Conservation (phyloP, 345 rosid genomes). For the Linum lewisii region DNA sequence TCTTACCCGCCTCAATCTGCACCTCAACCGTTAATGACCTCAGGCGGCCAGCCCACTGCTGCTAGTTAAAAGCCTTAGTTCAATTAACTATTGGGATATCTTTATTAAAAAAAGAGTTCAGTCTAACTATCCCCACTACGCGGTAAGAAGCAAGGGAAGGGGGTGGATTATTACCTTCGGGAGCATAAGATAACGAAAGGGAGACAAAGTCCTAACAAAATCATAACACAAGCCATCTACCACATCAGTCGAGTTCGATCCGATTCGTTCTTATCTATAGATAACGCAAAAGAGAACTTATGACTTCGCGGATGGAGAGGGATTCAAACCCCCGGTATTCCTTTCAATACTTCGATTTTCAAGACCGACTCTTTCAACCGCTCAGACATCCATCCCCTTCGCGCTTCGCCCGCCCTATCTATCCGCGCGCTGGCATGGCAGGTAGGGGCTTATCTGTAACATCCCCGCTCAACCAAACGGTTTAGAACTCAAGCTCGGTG, state of each 20-base stretch:
- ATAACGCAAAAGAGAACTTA: conserved; percentile 3
- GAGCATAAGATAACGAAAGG: too few relatives aligned
- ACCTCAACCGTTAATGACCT: not conserved
- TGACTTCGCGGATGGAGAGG: conserved; percentile 8
- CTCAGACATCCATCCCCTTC: conserved; percentile 13
- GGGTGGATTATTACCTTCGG: too few relatives aligned
- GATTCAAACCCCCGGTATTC: conserved; percentile 11
- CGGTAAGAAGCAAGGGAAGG: too few relatives aligned
- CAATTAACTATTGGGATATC: not conserved
- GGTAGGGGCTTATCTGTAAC: too few relatives aligned
- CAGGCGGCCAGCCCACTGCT: not conserved
- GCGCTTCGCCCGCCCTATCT: conserved; percentile 1
- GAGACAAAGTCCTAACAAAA: too few relatives aligned
- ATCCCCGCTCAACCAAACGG: too few relatives aligned
- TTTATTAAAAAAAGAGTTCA: not conserved
- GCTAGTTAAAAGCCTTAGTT: not conserved
- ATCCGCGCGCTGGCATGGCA: too few relatives aligned
- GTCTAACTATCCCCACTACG: not conserved
- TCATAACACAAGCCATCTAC: too few relatives aligned
- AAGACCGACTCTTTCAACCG: conserved; percentile 20
- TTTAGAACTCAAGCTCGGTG: too few relatives aligned
- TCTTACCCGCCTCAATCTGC: not conserved
- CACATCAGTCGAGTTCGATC: not conserved
- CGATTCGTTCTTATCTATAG: conserved; percentile 5
- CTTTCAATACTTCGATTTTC: conserved; percentile 13